Conservation (phyloP, 139 green algal species). For the Spirogloea muscicola region DNA sequence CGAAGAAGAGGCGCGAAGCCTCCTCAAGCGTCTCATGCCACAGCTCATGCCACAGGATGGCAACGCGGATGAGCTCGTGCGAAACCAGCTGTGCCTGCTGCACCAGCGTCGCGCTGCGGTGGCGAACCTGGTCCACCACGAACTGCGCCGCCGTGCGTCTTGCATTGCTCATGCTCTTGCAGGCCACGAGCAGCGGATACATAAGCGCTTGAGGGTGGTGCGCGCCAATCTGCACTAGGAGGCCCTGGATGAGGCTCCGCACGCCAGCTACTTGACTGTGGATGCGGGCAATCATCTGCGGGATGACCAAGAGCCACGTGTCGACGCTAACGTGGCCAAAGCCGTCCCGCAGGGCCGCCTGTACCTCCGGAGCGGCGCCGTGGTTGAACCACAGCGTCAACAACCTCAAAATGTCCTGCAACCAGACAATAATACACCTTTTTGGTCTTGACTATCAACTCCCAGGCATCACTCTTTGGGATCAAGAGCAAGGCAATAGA, state of each 20-base stretch:
- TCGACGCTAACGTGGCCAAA: slow-evolving; percentile 92
- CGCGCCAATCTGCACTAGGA: slow-evolving; percentile 86
- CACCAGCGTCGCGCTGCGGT: slow-evolving; percentile 72
- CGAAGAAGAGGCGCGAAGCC: slow-evolving; percentile 89
- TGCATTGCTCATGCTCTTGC: slow-evolving; percentile 72
- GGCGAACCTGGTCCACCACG: slow-evolving; percentile 79
- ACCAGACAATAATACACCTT: no score
- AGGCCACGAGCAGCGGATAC: slow-evolving; percentile 95
- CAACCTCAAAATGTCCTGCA: slow-evolving; percentile 94
- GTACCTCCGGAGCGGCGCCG: slow-evolving; percentile 72
- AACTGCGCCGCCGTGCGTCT: slow-evolving; percentile 68
- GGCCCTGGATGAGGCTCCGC: slow-evolving; percentile 77
- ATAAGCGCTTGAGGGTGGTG: slow-evolving; percentile 94
- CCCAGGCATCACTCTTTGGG: no score
- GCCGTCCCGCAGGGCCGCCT: slow-evolving; percentile 77
- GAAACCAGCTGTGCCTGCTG: slow-evolving; percentile 71
- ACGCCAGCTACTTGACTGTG: slow-evolving; percentile 74
- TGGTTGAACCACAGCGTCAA: slow-evolving; percentile 98
- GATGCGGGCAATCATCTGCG: slow-evolving; percentile 97
- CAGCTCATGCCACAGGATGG: slow-evolving; percentile 95
- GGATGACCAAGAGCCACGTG: slow-evolving; percentile 96
- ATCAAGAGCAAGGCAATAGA: no score
- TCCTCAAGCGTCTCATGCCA: slow-evolving; percentile 95
- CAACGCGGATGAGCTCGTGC: slow-evolving; percentile 93
- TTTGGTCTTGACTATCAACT: no score